Evolutionary conservation across 2,329 filamentous ascomycete genomes (phyloP), one percentile per base, ranked within the genome.

Genomic region (Pleoardoris graminearum): DNA sequence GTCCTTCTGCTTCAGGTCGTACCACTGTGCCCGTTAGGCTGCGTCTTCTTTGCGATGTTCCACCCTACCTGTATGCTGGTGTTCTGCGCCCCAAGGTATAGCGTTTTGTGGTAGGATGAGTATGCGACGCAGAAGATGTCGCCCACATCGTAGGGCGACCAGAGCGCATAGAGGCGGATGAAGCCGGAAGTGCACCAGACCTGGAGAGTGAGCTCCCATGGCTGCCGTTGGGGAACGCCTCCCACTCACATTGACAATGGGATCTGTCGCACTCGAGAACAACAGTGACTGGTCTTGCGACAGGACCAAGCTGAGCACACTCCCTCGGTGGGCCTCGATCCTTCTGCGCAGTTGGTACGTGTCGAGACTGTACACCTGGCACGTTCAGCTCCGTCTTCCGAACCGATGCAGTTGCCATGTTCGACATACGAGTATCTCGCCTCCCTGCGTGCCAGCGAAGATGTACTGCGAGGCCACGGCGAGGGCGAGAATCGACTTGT

Each of bases 71-170:
- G 92, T 47, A 97, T 94, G 33, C 88, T 91, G 7, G 91, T 94
- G 68, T 97, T 97, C 70, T 97, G 94, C 0, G 91, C 90, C 51
- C 94, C 94, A 37, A 96, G 83, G 71, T 96, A 97, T 3, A 96
- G 82, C 0, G 89, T 96, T 61, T 93, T 84, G 64, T 90, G 80
- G 60, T 85, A 82, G 6, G 85, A 77, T 3, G 91, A 96, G 73
- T 96, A 97, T 1, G 88, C 88, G n/a, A 96, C 87, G 62, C 91
- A 96, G 72, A 97, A 97, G 53, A 99, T 85, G 76, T 99, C 94
- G 54, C 94, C 94, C 35, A 96, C 89, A 64, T 97, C 94, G 74
- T 96, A 93, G 43, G 87, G 88, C 57, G 91, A 95, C 78, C 96
- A 96, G 56, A 97, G 89, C 58, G 94, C 91, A 76, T 92, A 94